These are phyloP conservation scores for Mycena floridula DNA, from an alignment of 768 basidiomycete genomes.

Conservation along the genomic window DNA sequence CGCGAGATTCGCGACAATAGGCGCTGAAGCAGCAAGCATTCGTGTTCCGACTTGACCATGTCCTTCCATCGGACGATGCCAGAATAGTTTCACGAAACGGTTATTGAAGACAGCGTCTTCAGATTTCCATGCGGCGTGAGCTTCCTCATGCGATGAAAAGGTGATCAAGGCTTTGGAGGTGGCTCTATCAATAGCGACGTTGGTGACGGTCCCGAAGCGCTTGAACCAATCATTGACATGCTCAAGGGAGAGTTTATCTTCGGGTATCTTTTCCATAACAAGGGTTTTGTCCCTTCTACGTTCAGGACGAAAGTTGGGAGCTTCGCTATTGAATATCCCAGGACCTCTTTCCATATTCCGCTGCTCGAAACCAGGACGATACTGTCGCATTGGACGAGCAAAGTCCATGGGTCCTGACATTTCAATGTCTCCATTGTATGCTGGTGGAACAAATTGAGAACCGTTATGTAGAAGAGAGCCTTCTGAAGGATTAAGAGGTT, in stretches of 20 bases:
- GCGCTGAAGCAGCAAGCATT: conserved; percentile 77
- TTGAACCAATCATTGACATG: conserved; percentile 86
- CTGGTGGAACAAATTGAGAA: conserved; percentile 3
- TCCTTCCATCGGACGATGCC: conserved; percentile 91
- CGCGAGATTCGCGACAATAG: conserved; percentile 60
- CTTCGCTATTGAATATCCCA: conserved; percentile 61
- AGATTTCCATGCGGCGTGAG: conserved; percentile 84
- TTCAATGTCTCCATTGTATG: conserved; percentile 20
- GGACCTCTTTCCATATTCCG: conserved; percentile 37
- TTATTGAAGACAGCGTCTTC: conserved; percentile 95
- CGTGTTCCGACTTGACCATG: conserved; percentile 76
- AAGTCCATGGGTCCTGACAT: conserved; percentile 24
- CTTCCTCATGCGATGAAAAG: conserved; percentile 78
- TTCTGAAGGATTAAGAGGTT: no score
- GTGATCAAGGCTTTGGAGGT: conserved; percentile 81
- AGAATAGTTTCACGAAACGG: conserved; percentile 92
- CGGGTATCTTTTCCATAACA: conserved; percentile 92
- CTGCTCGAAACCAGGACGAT: conserved; percentile 16
- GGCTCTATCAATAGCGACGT: conserved; percentile 78
- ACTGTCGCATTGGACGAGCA: conserved; percentile 13
- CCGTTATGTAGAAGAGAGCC: conserved; percentile 1
- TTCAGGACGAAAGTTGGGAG: conserved; percentile 60
- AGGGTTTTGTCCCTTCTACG: conserved; percentile 73
- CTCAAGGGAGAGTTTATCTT: conserved; percentile 71
- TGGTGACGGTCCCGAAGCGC: conserved; percentile 87